A percentile compares a stretch with the other conserved stretches of the same genome.
These are phyloP conservation scores for Auriscalpium orientale DNA, from an alignment of 768 basidiomycete genomes.

Conservation along the genomic window DNA sequence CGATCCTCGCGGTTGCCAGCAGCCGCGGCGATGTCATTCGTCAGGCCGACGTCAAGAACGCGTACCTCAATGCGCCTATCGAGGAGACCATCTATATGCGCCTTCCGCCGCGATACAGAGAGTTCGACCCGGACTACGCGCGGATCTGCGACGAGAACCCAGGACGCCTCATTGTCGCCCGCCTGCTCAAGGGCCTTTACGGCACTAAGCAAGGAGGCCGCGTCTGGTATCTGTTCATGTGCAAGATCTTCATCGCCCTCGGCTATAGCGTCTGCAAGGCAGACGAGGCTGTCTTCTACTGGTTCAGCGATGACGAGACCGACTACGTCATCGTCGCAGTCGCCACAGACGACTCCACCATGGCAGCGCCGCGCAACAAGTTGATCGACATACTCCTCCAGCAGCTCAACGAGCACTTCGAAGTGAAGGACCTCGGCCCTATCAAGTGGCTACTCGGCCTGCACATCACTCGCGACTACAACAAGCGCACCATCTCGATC, in stretches of 20 bases:
- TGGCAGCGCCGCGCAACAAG: background rate
- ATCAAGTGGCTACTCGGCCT: constrained; percentile 6
- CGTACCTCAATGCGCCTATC: constrained; percentile 32
- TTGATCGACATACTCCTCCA: background rate
- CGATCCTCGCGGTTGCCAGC: constrained; percentile 31
- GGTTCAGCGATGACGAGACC: background rate
- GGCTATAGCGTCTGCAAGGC: background rate
- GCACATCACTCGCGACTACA: constrained; percentile 18
- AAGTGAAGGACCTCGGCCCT: background rate
- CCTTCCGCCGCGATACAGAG: constrained; percentile 24
- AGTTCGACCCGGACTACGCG: background rate
- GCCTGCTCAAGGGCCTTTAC: constrained; percentile 26
- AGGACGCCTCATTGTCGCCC: constrained; percentile 7
- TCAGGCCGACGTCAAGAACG: constrained; percentile 33
- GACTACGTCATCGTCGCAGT: background rate
- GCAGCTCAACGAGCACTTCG: background rate
- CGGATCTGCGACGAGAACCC: too few relatives aligned
- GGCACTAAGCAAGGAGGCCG: constrained; percentile 29
- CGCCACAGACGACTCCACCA: background rate
- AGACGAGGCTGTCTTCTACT: constrained; percentile 9
- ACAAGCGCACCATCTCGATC: constrained; percentile 10
- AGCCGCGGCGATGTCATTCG: constrained; percentile 27
- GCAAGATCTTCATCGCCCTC: background rate
- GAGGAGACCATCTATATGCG: constrained; percentile 36
- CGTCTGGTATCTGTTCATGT: constrained; percentile 23